phyloP scores from a whole-genome alignment of 108 stramenopile species.

The Chaetoceros muelleri region DNA sequence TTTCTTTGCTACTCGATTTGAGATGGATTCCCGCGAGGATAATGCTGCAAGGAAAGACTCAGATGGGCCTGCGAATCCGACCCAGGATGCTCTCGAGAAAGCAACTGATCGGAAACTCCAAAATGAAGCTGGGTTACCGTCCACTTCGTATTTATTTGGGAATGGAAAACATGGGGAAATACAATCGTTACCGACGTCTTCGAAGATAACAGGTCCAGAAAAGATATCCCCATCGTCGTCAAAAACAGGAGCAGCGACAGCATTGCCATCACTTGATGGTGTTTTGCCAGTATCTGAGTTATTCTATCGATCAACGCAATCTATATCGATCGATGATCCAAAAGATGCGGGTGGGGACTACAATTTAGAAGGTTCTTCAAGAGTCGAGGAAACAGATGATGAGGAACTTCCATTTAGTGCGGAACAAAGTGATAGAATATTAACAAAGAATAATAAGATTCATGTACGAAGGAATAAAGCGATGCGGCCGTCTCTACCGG shows the following conservation, averaged over 20 bases:
- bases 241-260: constrained; percentile 6
- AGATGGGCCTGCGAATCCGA: too few species aligned
- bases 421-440: constrained; percentile 29
- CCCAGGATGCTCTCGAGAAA: not conserved
- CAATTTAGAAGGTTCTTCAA: not conserved
- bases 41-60: too few species aligned
- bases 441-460: constrained; percentile 30
- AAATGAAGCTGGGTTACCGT: not conserved
- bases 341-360: too few species aligned
- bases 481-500: too few species aligned
- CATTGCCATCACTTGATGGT: constrained; percentile 39
- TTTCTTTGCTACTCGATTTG: too few species aligned
- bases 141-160: not conserved
- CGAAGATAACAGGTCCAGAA: constrained; percentile 1
- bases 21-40: too few species aligned
- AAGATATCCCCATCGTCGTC: constrained; percentile 1
- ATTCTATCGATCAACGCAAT: constrained; percentile 49
- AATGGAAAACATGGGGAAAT: not conserved
- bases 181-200: constrained; percentile 5
- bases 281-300: constrained; percentile 69
- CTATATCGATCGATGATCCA: constrained; percentile 2
- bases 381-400: constrained; percentile 16
- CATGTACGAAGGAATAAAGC: constrained; percentile 26
- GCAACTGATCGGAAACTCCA: not conserved
- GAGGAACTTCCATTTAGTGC: constrained; percentile 38